These are phyloP conservation scores for Salvia miltiorrhiza DNA, from an alignment of 257 asterid species.

Conservation along the genomic window DNA sequence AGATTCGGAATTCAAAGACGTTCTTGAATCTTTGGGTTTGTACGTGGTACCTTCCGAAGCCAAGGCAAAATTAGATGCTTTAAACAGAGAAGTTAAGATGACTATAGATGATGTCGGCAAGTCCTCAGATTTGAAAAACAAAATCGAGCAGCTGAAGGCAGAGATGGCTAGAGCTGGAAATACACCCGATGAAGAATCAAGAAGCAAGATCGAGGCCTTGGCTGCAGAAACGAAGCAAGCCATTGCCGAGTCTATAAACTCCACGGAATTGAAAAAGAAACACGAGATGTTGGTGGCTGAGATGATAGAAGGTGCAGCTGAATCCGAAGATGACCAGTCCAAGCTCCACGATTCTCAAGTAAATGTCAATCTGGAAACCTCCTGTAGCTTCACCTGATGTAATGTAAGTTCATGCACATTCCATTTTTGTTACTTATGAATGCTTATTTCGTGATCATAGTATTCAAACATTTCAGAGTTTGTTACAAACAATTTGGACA, in stretches of 20 bases:
- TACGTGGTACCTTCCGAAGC: constrained; percentile 35
- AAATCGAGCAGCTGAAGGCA: constrained; percentile 53
- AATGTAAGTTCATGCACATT: constrained; percentile 25
- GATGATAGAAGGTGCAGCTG: constrained; percentile 30
- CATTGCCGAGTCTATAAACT: constrained; percentile 41
- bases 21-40: constrained; percentile 50
- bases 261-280: constrained; percentile 47
- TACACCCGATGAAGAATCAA: constrained; percentile 43
- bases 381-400: constrained; percentile 36
- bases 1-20: constrained; percentile 36
- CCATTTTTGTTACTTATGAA: neutral
- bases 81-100: constrained; percentile 38
- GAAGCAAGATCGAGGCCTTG: constrained; percentile 52
- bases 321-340: constrained; percentile 19
- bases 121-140: constrained; percentile 59
- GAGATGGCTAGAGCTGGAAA: constrained; percentile 53
- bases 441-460: neutral
- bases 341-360: constrained; percentile 6
- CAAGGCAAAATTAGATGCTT: constrained; percentile 36
- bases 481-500: too few species aligned
- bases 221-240: constrained; percentile 50
- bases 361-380: constrained; percentile 33
- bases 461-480: constrained; percentile 16
- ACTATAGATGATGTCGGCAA: constrained; percentile 41
- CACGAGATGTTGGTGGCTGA: constrained; percentile 51